These are phyloP conservation scores for Tetradesmus obliquus DNA, from an alignment of 139 green algal genomes.

Conservation along the genomic window DNA sequence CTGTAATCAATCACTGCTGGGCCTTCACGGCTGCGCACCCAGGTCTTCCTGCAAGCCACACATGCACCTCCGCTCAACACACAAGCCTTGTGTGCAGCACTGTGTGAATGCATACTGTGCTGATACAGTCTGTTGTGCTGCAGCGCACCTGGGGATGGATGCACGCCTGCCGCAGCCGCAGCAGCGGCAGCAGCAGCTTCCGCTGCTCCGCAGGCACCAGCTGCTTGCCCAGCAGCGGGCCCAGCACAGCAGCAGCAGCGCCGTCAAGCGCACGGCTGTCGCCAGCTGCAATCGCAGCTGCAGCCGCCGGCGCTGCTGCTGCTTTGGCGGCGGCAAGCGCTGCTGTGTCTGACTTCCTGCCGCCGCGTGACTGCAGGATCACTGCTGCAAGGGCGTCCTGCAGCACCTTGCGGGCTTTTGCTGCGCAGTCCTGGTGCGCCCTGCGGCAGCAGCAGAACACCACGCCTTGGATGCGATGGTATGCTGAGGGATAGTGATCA, in stretches of 20 bases:
- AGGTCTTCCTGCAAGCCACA: background rate
- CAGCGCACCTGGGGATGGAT: conserved; percentile 88
- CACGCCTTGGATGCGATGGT: background rate
- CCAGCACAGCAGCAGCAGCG: conserved; percentile 18
- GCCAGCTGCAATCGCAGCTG: conserved; percentile 11
- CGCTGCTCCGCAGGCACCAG: conserved; percentile 31
- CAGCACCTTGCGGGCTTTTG: conserved; percentile 65
- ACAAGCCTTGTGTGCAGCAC: no score
- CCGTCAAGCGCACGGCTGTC: background rate
- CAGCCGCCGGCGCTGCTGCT: background rate
- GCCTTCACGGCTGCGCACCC: background rate
- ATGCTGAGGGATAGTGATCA: background rate
- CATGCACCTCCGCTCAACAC: background rate
- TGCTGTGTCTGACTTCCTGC: conserved; percentile 27
- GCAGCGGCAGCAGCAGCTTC: conserved; percentile 68
- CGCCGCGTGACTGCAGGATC: background rate
- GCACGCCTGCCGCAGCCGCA: conserved; percentile 91
- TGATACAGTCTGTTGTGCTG: background rate
- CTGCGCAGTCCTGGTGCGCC: conserved; percentile 58
- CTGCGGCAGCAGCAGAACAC: background rate
- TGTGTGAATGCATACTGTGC: background rate
- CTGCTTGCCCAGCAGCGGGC: conserved; percentile 43
- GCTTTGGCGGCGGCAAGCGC: background rate
- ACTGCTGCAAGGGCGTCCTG: conserved; percentile 21
- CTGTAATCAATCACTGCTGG: background rate